phyloP scores from a whole-genome alignment of 441 rosid species.

The Cnidoscolus chayamansa region DNA sequence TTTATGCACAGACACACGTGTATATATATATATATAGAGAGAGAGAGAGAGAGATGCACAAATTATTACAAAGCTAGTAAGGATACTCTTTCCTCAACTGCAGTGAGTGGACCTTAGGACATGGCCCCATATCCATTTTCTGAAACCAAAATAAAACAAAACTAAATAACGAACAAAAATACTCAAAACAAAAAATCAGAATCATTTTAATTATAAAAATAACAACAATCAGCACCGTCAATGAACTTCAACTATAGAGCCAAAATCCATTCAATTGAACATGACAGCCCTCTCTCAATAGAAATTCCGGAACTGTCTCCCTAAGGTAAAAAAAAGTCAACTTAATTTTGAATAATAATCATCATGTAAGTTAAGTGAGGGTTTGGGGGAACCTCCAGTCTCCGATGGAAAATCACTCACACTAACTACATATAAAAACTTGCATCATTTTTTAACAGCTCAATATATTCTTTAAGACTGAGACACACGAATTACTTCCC shows the following conservation, averaged over 20 bases:
- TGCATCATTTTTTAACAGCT: neutral
- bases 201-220: neutral
- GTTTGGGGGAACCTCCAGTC: neutral
- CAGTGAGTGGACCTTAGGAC: conserved; percentile 95
- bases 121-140: conserved; percentile 99
- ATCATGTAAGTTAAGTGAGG: too few species aligned
- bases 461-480: neutral
- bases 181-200: neutral
- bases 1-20: too few species aligned
- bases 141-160: conserved; percentile 23
- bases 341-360: too few species aligned
- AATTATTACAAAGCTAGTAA: conserved; percentile 4
- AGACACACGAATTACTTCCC: too few species aligned
- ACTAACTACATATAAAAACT: neutral
- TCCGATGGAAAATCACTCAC: neutral
- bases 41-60: neutral
- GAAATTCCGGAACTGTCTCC: neutral
- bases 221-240: neutral
- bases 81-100: conserved; percentile 97
- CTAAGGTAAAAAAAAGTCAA: too few species aligned
- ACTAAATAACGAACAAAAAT: neutral
- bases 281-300: neutral
- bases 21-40: too few species aligned
- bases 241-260: neutral
- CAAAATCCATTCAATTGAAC: neutral